These are phyloP conservation scores for Fusarium veterinarium DNA, from an alignment of 2,329 filamentous ascomycete species.

Conservation along the genomic window DNA sequence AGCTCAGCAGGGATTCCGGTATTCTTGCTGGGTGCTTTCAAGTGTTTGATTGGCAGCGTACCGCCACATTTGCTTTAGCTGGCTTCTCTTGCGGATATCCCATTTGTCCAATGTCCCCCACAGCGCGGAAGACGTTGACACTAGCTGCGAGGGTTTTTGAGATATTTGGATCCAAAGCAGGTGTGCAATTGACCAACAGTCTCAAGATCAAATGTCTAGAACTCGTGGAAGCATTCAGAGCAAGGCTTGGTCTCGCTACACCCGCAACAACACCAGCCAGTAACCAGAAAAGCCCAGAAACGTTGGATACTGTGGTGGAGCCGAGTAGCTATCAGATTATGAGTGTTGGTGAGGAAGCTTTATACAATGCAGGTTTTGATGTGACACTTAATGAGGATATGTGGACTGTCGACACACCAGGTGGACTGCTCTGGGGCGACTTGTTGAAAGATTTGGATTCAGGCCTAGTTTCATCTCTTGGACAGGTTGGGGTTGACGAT, in stretches of 20 bases:
- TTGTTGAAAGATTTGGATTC: constrained; percentile 38
- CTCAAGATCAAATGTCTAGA: constrained; percentile 29
- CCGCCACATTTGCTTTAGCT: constrained; percentile 33
- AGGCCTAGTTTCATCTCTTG: constrained; percentile 44
- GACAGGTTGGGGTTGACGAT: constrained; percentile 28
- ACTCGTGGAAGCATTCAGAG: constrained; percentile 35
- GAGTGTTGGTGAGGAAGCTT: constrained; percentile 22
- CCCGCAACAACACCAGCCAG: constrained; percentile 13
- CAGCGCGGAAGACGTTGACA: constrained; percentile 27
- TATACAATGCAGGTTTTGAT: constrained; percentile 1
- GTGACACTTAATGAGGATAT: constrained; percentile 4
- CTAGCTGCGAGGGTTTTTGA: constrained; percentile 33
- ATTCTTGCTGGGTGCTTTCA: constrained; percentile 47
- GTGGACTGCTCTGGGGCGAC: constrained; percentile 39
- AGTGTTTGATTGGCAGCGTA: constrained; percentile 45
- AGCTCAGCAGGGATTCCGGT: constrained; percentile 42
- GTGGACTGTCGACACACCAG: constrained; percentile 30
- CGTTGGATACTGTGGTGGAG: neutral
- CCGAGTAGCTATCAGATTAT: constrained; percentile 19
- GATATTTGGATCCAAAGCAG: neutral
- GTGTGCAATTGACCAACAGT: constrained; percentile 10
- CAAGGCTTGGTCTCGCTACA: constrained; percentile 34
- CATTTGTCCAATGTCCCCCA: constrained; percentile 41
- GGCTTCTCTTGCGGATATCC: constrained; percentile 43
- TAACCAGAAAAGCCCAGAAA: neutral